Evolutionary conservation across 345 rosid species (phyloP).

Genomic region (Dipteronia sinensis): DNA sequence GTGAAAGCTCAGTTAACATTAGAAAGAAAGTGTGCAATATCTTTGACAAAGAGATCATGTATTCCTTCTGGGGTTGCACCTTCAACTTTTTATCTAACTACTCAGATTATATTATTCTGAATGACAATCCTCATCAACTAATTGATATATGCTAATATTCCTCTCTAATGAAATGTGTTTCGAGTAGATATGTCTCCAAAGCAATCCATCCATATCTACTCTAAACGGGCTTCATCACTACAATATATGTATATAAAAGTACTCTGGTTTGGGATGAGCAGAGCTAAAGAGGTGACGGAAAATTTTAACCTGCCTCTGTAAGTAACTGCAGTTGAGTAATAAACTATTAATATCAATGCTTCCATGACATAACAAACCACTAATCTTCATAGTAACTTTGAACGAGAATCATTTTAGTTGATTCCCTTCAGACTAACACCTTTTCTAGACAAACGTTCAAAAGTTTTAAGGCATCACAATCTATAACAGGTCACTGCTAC

Average conservation of each 20-base stretch:
- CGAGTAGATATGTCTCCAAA: neutral
- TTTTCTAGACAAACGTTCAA: neutral
- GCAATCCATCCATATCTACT: neutral
- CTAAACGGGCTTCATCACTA: no score
- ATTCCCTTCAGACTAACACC: neutral
- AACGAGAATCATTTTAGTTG: neutral
- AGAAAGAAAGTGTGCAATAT: neutral
- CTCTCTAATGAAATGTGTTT: neutral
- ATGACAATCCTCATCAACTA: neutral
- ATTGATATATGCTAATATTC: neutral
- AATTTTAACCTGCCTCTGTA: neutral
- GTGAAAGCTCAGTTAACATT: neutral
- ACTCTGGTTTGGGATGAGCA: neutral
- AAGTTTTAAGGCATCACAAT: neutral
- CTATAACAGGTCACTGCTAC: neutral
- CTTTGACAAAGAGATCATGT: conserved; percentile 7
- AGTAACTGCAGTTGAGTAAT: neutral
- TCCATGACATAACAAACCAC: conserved; percentile 2
- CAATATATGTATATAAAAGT: neutral
- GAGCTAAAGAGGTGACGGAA: neutral
- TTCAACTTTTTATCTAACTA: neutral
- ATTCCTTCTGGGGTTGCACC: neutral
- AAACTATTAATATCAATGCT: neutral
- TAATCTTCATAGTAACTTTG: neutral
- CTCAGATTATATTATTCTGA: neutral